phyloP scores from a whole-genome alignment of 352 stramenopile genomes.

The Phytophthora lateralis region DNA sequence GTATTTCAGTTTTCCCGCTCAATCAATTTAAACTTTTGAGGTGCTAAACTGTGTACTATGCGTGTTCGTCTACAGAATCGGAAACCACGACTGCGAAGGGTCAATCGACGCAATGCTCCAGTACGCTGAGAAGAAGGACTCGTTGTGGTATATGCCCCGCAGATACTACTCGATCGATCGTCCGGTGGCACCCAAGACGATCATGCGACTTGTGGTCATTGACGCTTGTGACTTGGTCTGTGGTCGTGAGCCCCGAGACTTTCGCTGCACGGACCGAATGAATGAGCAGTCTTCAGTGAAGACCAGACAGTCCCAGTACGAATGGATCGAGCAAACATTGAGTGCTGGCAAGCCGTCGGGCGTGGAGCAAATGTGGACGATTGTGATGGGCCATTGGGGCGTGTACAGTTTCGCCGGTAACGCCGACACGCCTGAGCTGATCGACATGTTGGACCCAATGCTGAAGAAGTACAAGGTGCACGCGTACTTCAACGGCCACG shows the following conservation, averaged over 20 bases:
- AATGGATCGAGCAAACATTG: conserved; percentile 77
- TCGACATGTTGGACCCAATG: conserved; percentile 70
- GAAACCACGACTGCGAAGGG: conserved; percentile 89
- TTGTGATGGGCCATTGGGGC: conserved; percentile 85
- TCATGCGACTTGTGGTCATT: conserved; percentile 78
- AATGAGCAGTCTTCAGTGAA: conserved; percentile 69
- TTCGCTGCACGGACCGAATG: conserved; percentile 80
- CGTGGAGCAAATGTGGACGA: conserved; percentile 84
- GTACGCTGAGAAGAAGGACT: conserved; percentile 72
- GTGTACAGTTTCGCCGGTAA: conserved; percentile 89
- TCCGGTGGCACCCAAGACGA: conserved; percentile 79
- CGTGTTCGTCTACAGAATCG: conserved; percentile 51
- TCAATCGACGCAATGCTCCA: conserved; percentile 81
- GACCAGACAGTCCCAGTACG: conserved; percentile 70
- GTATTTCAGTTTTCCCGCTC: not conserved
- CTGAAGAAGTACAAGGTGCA: conserved; percentile 85
- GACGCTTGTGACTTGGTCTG: conserved; percentile 87
- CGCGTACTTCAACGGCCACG: conserved; percentile 88
- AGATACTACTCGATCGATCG: conserved; percentile 84
- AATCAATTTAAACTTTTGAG: not conserved
- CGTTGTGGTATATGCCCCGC: conserved; percentile 79
- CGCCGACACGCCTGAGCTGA: conserved; percentile 77
- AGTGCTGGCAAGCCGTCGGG: conserved; percentile 58
- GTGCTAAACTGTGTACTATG: not conserved
- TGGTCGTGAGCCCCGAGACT: conserved; percentile 75